phyloP scores from a whole-genome alignment of 176 grass and related monocot genomes.

The Melocanna baccifera region DNA sequence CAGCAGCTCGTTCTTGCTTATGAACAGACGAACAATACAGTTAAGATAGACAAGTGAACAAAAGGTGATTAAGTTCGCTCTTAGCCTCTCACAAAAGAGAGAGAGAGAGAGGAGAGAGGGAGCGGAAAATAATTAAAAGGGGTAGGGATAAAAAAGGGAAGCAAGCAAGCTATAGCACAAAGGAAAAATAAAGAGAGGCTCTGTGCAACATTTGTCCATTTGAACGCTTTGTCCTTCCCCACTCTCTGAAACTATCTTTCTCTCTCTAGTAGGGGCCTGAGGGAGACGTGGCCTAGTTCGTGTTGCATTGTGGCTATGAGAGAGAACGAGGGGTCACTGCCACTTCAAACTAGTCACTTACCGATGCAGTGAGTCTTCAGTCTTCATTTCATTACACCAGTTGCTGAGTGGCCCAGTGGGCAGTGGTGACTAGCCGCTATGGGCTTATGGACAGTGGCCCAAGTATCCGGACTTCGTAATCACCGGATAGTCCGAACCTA shows the following conservation, averaged over 20 bases:
- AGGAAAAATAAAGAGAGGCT: background rate
- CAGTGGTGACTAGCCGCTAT: too few species aligned
- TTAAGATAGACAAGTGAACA: too few species aligned
- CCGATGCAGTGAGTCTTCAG: too few species aligned
- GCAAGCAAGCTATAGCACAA: constrained; percentile 30
- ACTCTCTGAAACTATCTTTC: background rate
- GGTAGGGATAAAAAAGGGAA: constrained; percentile 3
- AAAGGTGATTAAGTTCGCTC: background rate
- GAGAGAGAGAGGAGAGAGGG: background rate
- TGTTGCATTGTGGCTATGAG: background rate
- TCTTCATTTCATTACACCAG: too few species aligned
- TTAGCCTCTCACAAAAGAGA: constrained; percentile 19
- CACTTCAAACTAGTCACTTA: constrained; percentile 23
- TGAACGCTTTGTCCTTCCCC: constrained; percentile 27
- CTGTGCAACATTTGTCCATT: constrained; percentile 25
- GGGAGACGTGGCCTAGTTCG: constrained; percentile 3
- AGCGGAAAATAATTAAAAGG: background rate
- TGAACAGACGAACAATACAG: too few species aligned
- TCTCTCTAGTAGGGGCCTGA: background rate
- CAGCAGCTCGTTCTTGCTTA: too few species aligned
- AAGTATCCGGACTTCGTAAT: too few species aligned
- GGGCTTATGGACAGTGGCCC: too few species aligned
- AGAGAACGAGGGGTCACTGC: background rate
- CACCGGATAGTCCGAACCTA: too few species aligned
- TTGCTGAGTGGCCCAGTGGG: too few species aligned